A percentile compares a stretch with the other conserved stretches of the same genome.
These are phyloP conservation scores for Thielaviopsis musarum DNA, from an alignment of 2,329 filamentous ascomycete genomes.

Conservation along the genomic window DNA sequence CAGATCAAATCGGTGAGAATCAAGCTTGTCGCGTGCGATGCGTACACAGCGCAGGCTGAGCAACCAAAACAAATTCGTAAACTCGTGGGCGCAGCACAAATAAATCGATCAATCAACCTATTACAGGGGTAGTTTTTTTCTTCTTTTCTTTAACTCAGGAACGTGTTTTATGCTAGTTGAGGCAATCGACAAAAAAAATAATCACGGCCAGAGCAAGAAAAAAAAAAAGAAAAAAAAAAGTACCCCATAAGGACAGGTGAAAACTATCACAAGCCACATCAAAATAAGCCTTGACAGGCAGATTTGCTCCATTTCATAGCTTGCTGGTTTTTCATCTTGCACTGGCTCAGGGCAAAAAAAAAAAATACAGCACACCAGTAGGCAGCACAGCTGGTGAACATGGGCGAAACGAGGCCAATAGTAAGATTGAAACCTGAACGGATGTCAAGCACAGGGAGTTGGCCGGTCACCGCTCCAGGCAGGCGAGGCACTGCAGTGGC, in stretches of 20 bases:
- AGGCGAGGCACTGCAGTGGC: background rate
- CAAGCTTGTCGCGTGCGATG: background rate
- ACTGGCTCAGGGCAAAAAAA: background rate
- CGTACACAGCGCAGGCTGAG: background rate
- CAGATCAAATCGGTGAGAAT: background rate
- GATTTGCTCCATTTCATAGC: background rate
- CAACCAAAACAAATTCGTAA: background rate
- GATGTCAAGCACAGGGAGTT: background rate
- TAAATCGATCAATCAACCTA: background rate
- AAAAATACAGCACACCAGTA: background rate
- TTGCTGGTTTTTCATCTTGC: background rate
- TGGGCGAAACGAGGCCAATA: background rate
- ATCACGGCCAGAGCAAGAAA: background rate
- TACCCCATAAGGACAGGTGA: background rate
- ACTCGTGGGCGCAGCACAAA: background rate
- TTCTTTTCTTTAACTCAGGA: background rate
- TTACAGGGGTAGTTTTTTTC: background rate
- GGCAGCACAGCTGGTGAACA: background rate
- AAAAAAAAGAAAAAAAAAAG: background rate
- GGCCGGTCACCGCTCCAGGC: background rate
- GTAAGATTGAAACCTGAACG: background rate
- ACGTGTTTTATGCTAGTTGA: background rate
- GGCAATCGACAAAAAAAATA: background rate
- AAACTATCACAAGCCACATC: background rate
- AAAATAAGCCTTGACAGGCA: background rate